Base-by-base conservation (phyloP, 805 yeast genomes). In the Cyberlindnera veronae region DNA sequence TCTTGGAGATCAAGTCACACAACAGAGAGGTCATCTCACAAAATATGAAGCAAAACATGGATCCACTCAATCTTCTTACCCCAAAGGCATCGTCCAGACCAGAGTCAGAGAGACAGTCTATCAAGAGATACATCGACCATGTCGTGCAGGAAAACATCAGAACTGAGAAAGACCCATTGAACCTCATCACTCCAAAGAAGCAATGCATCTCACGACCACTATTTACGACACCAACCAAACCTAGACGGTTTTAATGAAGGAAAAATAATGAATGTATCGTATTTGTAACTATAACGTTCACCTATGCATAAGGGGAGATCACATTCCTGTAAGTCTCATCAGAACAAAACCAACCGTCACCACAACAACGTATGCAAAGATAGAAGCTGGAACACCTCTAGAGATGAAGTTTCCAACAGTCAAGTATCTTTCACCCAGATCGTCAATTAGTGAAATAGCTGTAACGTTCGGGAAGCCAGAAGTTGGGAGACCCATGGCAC, bases 391-490 rank as follows among this genome's bases (percentile, higher is more conserved):
- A 8, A 91, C 88, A 59, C 99, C 99, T 45, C 95, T 74, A 11
- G 84, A 81, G 32, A 93, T 87, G 57, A 93, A 93, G 24, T 85
- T 84, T 13, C 79, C 75, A 13, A 90, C 98, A 0, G 89, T 83
- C 53, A 93, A 67, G 57, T 93, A 93, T 15, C 95, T 88, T 41
- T 83, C 82, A 9, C 98, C 98, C 30, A 90, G 74, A 54, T 87
- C 96, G 61, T 93, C 95, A 6, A 90, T 81, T 79, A 89, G 79
- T 43, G 97, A 89, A 46, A 93, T 88, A 0, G 98, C 99, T 0
- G 98, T 89, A 26, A 93, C 96, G 55, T 93, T 93, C 5, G 99
- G 99, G 70, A 93, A 91, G 0, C 99, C 98, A 3, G 95, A 85
- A 0, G 98, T 93, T 21, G 99, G 98, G 39, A 93, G 68, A 1